A percentile compares a stretch with the other conserved stretches of the same genome.
These are phyloP conservation scores for Grosmannia serpens DNA, from an alignment of 2,329 filamentous ascomycete genomes.

Conservation along the genomic window DNA sequence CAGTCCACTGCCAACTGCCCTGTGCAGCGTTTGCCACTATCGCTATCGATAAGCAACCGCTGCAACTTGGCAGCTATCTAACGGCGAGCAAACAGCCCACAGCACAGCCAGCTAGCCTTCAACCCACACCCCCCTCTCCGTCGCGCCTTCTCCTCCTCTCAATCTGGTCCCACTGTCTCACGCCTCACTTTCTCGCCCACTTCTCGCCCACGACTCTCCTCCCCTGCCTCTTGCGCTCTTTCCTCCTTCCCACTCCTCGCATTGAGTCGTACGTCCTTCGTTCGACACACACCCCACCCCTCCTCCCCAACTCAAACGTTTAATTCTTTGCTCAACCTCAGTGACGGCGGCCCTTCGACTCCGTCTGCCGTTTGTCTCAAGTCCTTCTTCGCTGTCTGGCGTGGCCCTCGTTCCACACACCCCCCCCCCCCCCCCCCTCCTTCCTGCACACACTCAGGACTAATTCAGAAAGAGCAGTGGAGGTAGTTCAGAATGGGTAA, in stretches of 20 bases:
- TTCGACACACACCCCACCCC: neutral
- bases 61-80: neutral
- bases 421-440: neutral
- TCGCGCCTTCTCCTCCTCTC: constrained; percentile 1
- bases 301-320: neutral
- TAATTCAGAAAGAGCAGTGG: neutral
- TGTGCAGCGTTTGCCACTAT: neutral
- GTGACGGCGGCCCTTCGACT: neutral
- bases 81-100: neutral
- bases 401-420: constrained; percentile 2
- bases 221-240: neutral
- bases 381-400: neutral
- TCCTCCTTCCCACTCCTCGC: neutral
- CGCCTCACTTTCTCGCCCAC: neutral
- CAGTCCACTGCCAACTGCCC: neutral
- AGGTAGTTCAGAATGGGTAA: neutral
- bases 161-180: neutral
- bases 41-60: constrained; percentile 1
- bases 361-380: constrained; percentile 1
- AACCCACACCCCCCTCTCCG: neutral
- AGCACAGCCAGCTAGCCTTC: neutral
- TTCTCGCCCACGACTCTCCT: neutral
- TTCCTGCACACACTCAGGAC: neutral
- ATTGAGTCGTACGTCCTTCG: neutral
- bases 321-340: neutral